Conservation (phyloP, 2,329 filamentous ascomycete genomes). For the Scolecobasidium constrictum region DNA sequence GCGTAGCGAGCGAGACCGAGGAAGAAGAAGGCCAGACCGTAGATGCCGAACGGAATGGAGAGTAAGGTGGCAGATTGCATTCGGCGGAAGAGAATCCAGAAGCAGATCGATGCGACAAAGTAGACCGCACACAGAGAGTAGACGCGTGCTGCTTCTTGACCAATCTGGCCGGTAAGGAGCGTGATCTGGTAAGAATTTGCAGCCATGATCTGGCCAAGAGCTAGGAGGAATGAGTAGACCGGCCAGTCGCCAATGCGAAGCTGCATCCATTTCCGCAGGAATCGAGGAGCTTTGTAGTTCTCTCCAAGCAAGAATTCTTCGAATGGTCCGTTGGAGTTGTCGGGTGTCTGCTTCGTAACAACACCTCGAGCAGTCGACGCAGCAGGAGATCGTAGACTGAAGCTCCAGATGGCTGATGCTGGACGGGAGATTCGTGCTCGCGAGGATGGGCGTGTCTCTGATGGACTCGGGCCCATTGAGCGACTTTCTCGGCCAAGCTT, state of each 20-base stretch:
- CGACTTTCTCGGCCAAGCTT: constrained; percentile 1
- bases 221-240: constrained; percentile 50
- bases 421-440: neutral
- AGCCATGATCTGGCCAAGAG: constrained; percentile 52
- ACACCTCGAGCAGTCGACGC: no score
- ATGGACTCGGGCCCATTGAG: no score
- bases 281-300: constrained; percentile 15
- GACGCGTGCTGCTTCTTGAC: constrained; percentile 46
- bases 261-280: constrained; percentile 16
- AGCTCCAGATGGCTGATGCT: constrained; percentile 27
- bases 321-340: constrained; percentile 13
- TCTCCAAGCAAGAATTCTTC: constrained; percentile 15
- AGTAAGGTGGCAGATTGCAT: constrained; percentile 47
- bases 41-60: constrained; percentile 52
- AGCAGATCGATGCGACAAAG: constrained; percentile 44
- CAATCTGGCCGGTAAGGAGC: constrained; percentile 52
- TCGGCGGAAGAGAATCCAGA: constrained; percentile 53
- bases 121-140: constrained; percentile 53
- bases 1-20: constrained; percentile 52
- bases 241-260: constrained; percentile 53
- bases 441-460: no score
- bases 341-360: constrained; percentile 3
- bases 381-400: no score
- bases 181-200: constrained; percentile 60
- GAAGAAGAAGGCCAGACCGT: constrained; percentile 51